Evolutionary conservation across 2,329 filamentous ascomycete species (phyloP).

Genomic region (Berkeleyomyces rouxiae): DNA sequence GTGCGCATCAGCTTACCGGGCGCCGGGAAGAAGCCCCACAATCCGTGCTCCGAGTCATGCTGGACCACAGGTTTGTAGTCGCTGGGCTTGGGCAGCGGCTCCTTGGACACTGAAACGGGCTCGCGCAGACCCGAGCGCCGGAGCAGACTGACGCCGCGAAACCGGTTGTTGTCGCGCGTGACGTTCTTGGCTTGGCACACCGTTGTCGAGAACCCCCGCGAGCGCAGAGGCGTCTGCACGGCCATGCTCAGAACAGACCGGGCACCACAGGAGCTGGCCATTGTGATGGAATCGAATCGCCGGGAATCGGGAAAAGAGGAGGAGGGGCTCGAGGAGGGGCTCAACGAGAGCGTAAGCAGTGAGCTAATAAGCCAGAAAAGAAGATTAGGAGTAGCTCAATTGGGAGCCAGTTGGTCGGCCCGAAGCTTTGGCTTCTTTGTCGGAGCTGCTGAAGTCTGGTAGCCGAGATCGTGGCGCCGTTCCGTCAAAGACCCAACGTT

Average conservation of each 20-base stretch:
- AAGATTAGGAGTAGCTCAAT: not conserved
- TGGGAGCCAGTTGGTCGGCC: not conserved
- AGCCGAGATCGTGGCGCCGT: not conserved
- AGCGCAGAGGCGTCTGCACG: not conserved
- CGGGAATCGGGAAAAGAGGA: not conserved
- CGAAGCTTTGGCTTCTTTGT: not conserved
- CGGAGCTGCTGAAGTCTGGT: not conserved
- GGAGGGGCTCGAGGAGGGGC: not conserved
- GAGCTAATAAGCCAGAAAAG: not conserved
- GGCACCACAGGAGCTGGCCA: constrained; percentile 5
- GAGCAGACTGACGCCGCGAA: constrained; percentile 67
- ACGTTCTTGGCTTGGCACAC: constrained; percentile 31
- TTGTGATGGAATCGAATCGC: not conserved
- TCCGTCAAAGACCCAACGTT: not conserved
- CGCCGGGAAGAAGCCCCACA: constrained; percentile 80
- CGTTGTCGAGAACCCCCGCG: constrained; percentile 36
- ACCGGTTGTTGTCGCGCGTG: constrained; percentile 58
- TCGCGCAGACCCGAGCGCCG: constrained; percentile 60
- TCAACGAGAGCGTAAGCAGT: not conserved
- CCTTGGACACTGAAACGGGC: constrained; percentile 55
- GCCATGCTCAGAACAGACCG: not conserved
- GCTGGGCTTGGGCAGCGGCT: constrained; percentile 57
- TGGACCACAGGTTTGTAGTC: constrained; percentile 41
- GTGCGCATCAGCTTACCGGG: constrained; percentile 51
- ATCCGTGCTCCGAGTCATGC: constrained; percentile 60